These are phyloP conservation scores for Diaporthe sp. DNA, from an alignment of 2,329 filamentous ascomycete species.

Conservation along the genomic window DNA sequence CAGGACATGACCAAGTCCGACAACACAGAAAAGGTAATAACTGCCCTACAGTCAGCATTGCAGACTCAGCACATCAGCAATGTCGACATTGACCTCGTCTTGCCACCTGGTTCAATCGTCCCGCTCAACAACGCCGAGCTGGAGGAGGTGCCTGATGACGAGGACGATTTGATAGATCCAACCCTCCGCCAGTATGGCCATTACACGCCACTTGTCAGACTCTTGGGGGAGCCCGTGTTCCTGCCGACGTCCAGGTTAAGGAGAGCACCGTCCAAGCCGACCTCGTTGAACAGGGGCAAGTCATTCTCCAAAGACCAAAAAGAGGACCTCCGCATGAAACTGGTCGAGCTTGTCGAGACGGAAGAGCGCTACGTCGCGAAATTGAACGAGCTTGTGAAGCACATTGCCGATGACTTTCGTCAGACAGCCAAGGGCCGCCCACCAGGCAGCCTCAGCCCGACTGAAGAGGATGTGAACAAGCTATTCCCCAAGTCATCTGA, in stretches of 20 bases:
- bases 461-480: constrained; percentile 77
- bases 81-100: constrained; percentile 87
- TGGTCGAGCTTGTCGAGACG: constrained; percentile 91
- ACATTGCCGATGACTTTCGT: constrained; percentile 84
- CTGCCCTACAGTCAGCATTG: constrained; percentile 79
- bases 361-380: constrained; percentile 95
- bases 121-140: constrained; percentile 71
- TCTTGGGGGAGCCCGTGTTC: constrained; percentile 88
- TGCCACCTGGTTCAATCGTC: constrained; percentile 83
- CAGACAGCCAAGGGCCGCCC: constrained; percentile 72
- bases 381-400: constrained; percentile 83
- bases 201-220: constrained; percentile 81
- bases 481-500: constrained; percentile 87
- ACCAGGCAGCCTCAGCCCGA: constrained; percentile 76
- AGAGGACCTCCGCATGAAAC: constrained; percentile 85
- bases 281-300: constrained; percentile 81
- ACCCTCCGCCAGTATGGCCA: constrained; percentile 78
- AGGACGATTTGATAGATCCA: constrained; percentile 75
- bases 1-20: constrained; percentile 87
- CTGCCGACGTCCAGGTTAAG: constrained; percentile 87
- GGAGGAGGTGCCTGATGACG: constrained; percentile 70
- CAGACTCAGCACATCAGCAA: constrained; percentile 86
- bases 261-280: constrained; percentile 88
- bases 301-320: constrained; percentile 87
- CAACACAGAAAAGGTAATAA: constrained; percentile 78